Conservation (phyloP, 164 flowering plant genomes). For the Aristolochia fimbriata region DNA sequence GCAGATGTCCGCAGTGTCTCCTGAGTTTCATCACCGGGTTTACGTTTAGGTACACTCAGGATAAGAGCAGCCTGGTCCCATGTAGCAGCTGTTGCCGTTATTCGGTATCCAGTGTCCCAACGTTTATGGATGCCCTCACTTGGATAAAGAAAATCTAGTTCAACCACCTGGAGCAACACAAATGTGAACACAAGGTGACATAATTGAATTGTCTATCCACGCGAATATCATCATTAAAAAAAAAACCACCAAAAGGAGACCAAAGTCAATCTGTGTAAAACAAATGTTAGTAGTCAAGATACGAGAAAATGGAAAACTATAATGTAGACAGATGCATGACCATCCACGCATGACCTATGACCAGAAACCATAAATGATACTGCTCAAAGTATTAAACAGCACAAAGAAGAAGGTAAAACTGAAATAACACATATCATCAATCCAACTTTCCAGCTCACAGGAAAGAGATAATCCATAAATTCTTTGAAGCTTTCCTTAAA, state of each 20-base stretch:
- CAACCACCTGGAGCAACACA: constrained; percentile 52
- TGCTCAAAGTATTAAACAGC: too few relatives aligned
- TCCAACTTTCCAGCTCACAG: too few relatives aligned
- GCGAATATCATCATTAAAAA: not conserved
- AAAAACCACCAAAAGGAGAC: not conserved
- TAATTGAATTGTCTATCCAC: not conserved
- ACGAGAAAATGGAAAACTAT: too few relatives aligned
- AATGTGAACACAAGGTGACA: not conserved
- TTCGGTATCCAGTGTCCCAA: constrained; percentile 74
- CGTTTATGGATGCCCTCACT: constrained; percentile 86
- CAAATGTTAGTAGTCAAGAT: not conserved
- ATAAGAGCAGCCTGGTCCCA: constrained; percentile 82
- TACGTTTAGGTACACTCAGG: constrained; percentile 71
- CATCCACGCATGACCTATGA: too few relatives aligned
- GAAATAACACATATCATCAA: too few relatives aligned
- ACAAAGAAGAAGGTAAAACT: too few relatives aligned
- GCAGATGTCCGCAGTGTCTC: constrained; percentile 74
- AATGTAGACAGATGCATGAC: too few relatives aligned
- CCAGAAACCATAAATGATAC: too few relatives aligned
- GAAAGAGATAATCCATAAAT: too few relatives aligned
- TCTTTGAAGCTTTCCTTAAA: too few relatives aligned
- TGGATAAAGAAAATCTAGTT: constrained; percentile 87
- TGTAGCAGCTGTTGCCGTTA: constrained; percentile 78
- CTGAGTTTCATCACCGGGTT: constrained; percentile 76
- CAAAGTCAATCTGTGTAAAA: not conserved